Percentiles rank a stretch among this genome's conserved stretches.
These are phyloP conservation scores for Umbilicaria muhlenbergii DNA, from an alignment of 495 filamentous ascomycete genomes.

Conservation along the genomic window DNA sequence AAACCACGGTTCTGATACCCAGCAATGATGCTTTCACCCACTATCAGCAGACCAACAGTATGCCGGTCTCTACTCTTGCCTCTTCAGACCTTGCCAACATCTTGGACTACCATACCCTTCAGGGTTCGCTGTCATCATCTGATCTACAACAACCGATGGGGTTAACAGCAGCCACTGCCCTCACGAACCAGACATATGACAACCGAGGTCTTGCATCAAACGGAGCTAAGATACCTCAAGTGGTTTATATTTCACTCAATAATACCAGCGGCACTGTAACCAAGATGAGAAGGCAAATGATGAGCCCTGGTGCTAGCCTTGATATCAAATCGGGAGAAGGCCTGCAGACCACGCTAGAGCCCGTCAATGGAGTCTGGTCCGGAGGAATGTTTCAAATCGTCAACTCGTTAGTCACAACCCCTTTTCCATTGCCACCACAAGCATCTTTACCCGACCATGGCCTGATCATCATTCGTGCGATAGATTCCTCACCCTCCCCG, in stretches of 20 bases:
- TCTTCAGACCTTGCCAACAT: constrained; percentile 2
- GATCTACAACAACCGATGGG: constrained; percentile 1
- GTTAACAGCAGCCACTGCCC: neutral
- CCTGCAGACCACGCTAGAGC: neutral
- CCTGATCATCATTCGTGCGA: neutral
- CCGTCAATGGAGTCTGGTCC: neutral
- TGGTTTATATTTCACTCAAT: constrained; percentile 1
- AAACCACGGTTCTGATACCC: neutral
- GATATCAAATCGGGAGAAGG: neutral
- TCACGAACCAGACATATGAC: neutral
- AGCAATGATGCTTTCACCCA: constrained; percentile 1
- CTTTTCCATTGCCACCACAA: neutral
- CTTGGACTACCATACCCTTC: constrained; percentile 3
- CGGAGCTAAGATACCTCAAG: neutral
- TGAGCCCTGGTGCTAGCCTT: neutral
- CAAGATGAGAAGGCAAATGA: neutral
- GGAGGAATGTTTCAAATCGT: constrained; percentile 6
- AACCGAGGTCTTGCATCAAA: neutral
- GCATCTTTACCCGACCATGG: neutral
- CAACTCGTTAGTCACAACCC: neutral
- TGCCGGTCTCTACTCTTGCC: neutral
- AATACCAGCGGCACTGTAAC: neutral
- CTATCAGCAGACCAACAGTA: neutral
- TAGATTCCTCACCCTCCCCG: constrained; percentile 8
- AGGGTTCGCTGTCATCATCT: constrained; percentile 3